phyloP scores from a whole-genome alignment of 2,329 filamentous ascomycete genomes.

The Aureobasidium sp. region DNA sequence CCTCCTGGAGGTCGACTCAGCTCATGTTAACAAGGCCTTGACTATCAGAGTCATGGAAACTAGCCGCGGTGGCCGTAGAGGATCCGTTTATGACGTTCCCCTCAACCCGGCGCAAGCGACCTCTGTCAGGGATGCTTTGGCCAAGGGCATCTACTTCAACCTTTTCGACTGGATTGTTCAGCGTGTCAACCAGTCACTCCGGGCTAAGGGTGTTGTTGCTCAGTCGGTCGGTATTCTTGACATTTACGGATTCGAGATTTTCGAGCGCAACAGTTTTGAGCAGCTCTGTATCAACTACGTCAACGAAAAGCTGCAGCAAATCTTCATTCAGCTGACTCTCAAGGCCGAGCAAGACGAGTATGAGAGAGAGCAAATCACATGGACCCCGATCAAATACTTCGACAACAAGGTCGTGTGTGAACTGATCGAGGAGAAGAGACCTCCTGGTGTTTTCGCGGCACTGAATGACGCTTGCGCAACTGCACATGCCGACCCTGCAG shows the following conservation, averaged over 20 bases:
- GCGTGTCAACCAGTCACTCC: slow-evolving; percentile 80
- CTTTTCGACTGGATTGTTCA: slow-evolving; percentile 98
- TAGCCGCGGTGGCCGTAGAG: slow-evolving; percentile 54
- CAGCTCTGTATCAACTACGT: slow-evolving; percentile 99
- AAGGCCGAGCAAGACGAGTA: slow-evolving; percentile 99
- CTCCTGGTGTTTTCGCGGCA: slow-evolving; percentile 87
- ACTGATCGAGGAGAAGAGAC: slow-evolving; percentile 83
- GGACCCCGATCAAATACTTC: slow-evolving; percentile 99
- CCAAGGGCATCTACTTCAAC: slow-evolving; percentile 95
- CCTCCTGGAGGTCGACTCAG: slow-evolving; percentile 75
- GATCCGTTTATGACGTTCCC: slow-evolving; percentile 63
- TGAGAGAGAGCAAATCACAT: slow-evolving; percentile 88
- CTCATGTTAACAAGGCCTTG: slow-evolving; percentile 74
- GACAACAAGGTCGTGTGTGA: slow-evolving; percentile 99
- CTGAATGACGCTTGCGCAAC: slow-evolving; percentile 97
- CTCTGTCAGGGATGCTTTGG: slow-evolving; percentile 80
- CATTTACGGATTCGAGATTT: slow-evolving; percentile 99
- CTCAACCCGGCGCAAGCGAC: slow-evolving; percentile 80
- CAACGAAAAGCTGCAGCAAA: slow-evolving; percentile 98
- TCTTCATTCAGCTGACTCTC: slow-evolving; percentile 94
- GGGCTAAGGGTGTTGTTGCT: slow-evolving; percentile 62
- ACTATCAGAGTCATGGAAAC: slow-evolving; percentile 80
- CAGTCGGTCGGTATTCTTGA: slow-evolving; percentile 95
- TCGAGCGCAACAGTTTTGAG: slow-evolving; percentile 98
- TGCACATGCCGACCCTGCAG: slow-evolving; percentile 89